Evolutionary conservation across 1,284 basidiomycete species (phyloP).

Genomic region (Leucoagaricus sp.): DNA sequence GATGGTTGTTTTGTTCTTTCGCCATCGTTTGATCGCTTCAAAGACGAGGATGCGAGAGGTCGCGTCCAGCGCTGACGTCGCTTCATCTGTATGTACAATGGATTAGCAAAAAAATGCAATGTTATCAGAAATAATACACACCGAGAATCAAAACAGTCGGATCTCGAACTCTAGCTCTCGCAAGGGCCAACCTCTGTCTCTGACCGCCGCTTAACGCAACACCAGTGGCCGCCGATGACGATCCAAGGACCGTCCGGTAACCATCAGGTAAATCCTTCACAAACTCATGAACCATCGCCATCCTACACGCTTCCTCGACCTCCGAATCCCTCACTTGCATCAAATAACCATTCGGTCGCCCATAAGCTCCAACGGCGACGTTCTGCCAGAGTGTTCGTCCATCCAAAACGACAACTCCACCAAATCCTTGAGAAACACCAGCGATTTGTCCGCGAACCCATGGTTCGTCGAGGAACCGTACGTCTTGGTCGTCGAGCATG

Average conservation of each 20-base stretch:
- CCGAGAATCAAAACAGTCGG: slow-evolving; percentile 91
- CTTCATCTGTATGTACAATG: slow-evolving; percentile 73
- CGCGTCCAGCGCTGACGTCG: slow-evolving; percentile 92
- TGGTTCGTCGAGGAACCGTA: slow-evolving; percentile 72
- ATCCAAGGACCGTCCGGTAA: slow-evolving; percentile 84
- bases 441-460: slow-evolving; percentile 79
- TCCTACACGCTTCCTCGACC: slow-evolving; percentile 82
- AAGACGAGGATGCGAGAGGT: slow-evolving; percentile 88
- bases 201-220: slow-evolving; percentile 90
- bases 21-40: slow-evolving; percentile 85
- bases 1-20: slow-evolving; percentile 86
- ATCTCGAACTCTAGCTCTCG: slow-evolving; percentile 84
- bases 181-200: slow-evolving; percentile 90
- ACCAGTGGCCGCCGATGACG: slow-evolving; percentile 39
- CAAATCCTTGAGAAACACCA: slow-evolving; percentile 76
- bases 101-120: not conserved
- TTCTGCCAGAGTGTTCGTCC: slow-evolving; percentile 84
- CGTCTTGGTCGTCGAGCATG: slow-evolving; percentile 81
- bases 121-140: slow-evolving; percentile 38
- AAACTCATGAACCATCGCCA: slow-evolving; percentile 89
- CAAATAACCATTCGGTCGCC: slow-evolving; percentile 28
- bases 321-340: slow-evolving; percentile 58
- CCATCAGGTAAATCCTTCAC: slow-evolving; percentile 81
- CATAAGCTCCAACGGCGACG: slow-evolving; percentile 68
- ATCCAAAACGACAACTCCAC: slow-evolving; percentile 71